Percentiles rank a stretch among this genome's conserved stretches.
Conservation (phyloP, 345 rosid species). For the Syzygium grande region DNA sequence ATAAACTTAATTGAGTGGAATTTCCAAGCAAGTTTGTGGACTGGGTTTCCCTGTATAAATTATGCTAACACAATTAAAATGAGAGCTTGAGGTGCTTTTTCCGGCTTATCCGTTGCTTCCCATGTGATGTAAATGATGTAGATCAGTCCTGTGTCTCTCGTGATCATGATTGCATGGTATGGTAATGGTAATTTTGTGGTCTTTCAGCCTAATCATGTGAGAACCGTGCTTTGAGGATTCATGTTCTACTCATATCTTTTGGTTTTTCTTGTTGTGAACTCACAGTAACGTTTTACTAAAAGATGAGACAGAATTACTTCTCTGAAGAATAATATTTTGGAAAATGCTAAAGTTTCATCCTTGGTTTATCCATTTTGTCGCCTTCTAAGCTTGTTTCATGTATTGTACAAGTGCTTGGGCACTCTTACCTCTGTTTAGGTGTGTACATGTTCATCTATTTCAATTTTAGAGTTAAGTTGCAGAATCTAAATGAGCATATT, state of each 20-base stretch:
- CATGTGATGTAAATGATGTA: not conserved
- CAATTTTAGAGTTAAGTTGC: not conserved
- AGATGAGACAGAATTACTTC: not conserved
- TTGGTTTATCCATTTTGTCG: not conserved
- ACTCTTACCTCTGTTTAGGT: not conserved
- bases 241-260: not conserved
- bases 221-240: not conserved
- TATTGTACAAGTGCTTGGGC: not conserved
- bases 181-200: not conserved
- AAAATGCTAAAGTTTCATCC: not conserved
- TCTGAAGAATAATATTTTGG: not conserved
- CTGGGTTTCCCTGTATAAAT: not conserved
- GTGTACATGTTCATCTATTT: not conserved
- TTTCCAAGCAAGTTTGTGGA: not conserved
- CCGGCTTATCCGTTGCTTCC: not conserved
- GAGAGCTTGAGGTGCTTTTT: not conserved
- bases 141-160: not conserved
- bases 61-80: not conserved
- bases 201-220: not conserved
- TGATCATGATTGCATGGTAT: not conserved
- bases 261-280: not conserved
- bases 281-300: not conserved
- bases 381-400: not conserved
- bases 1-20: not conserved
- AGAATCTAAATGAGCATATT: not conserved